Evolutionary conservation across 345 rosid species (phyloP).

Genomic region (Chamaenerion angustifolium): DNA sequence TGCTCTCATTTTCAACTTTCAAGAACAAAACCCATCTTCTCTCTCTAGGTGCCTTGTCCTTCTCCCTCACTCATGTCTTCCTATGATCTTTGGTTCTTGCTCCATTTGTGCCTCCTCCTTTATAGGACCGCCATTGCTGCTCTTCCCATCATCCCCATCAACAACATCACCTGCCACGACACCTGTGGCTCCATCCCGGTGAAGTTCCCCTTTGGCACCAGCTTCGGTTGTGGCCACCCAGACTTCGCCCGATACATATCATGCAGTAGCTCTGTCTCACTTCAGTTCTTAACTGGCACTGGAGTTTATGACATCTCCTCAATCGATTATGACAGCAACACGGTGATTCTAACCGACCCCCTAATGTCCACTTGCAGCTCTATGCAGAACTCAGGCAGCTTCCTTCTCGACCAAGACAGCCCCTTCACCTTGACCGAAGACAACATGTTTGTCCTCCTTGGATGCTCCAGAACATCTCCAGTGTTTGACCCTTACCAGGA

Average conservation of each 20-base stretch:
- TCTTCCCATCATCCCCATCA: conserved; percentile 12
- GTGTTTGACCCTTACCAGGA: conserved; percentile 41
- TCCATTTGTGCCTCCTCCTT: conserved; percentile 9
- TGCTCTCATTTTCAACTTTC: conserved; percentile 9
- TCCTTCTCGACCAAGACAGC: conserved; percentile 36
- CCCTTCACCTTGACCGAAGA: conserved; percentile 35
- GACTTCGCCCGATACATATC: conserved; percentile 27
- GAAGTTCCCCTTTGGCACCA: conserved; percentile 39
- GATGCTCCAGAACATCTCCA: conserved; percentile 53
- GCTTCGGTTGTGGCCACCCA: conserved; percentile 46
- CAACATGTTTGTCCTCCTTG: conserved; percentile 44
- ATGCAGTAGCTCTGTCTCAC: conserved; percentile 27
- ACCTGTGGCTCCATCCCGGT: conserved; percentile 38
- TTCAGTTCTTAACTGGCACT: conserved; percentile 39
- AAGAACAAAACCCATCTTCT: neutral
- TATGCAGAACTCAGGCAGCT: conserved; percentile 56
- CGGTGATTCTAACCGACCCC: conserved; percentile 31
- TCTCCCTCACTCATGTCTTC: conserved; percentile 11
- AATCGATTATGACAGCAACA: conserved; percentile 34
- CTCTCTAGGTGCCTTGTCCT: conserved; percentile 19
- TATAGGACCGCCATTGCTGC: conserved; percentile 11
- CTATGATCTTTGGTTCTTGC: conserved; percentile 8
- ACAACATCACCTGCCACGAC: conserved; percentile 22
- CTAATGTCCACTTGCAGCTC: conserved; percentile 55
- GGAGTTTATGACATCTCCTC: conserved; percentile 36